These are phyloP conservation scores for Magnolia officinalis DNA, from an alignment of 164 flowering plant species.

Conservation along the genomic window DNA sequence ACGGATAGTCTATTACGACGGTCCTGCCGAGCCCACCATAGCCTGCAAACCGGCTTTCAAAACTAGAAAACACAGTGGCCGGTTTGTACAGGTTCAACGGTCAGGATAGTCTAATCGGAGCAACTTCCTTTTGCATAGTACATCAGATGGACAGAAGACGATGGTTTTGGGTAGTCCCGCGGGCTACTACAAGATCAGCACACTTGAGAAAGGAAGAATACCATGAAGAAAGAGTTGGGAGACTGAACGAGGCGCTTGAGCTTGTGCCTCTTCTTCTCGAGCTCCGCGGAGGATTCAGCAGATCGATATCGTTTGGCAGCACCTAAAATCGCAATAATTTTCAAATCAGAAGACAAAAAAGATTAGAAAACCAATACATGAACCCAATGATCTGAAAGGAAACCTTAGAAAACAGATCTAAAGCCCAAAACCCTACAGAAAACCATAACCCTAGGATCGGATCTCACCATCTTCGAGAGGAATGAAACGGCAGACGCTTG, in stretches of 20 bases:
- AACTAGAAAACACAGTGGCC: too few relatives aligned
- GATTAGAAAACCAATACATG: neutral
- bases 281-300: slow-evolving; percentile 21
- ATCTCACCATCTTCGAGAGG: neutral
- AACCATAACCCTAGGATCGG: neutral
- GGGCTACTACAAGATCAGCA: too few relatives aligned
- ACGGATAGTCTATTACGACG: too few relatives aligned
- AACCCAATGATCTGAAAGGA: neutral
- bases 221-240: slow-evolving; percentile 20
- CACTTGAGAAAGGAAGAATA: neutral
- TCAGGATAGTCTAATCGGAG: too few relatives aligned
- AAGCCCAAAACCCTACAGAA: neutral
- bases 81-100: too few relatives aligned
- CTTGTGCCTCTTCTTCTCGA: slow-evolving; percentile 20
- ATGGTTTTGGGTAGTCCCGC: too few relatives aligned
- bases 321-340: slow-evolving; percentile 7
- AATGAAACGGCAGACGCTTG: neutral
- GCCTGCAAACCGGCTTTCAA: too few relatives aligned
- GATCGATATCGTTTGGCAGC: slow-evolving; percentile 17
- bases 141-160: too few relatives aligned
- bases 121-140: too few relatives aligned
- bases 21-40: too few relatives aligned
- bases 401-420: neutral
- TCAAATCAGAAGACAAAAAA: neutral
- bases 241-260: slow-evolving; percentile 19